These are phyloP conservation scores for Aphelidium insulamus DNA, from an alignment of 371 early-diverging fungal species.

Conservation along the genomic window DNA sequence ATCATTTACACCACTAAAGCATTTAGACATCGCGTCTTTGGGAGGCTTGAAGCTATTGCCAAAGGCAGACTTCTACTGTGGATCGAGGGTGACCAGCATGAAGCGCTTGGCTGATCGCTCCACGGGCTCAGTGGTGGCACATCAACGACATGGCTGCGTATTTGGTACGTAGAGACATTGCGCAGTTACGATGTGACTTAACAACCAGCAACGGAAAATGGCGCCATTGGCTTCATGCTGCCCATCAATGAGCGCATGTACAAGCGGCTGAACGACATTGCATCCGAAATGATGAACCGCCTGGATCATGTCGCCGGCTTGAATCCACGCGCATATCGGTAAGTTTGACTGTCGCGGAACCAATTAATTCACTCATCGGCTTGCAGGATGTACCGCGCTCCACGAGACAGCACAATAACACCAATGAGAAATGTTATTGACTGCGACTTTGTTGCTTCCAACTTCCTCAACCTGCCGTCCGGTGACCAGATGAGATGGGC, in stretches of 20 bases:
- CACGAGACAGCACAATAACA: no score
- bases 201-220: conserved; percentile 31
- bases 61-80: conserved; percentile 68
- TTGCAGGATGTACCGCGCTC: no score
- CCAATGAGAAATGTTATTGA: no score
- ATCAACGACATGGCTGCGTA: conserved; percentile 3
- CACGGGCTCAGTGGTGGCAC: conserved; percentile 3
- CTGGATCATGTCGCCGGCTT: conserved; percentile 66
- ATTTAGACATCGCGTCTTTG: conserved; percentile 55
- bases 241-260: conserved; percentile 75
- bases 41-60: conserved; percentile 74
- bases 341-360: no score
- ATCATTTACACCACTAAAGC: not conserved
- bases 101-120: conserved; percentile 9
- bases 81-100: conserved; percentile 39
- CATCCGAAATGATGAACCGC: conserved; percentile 50
- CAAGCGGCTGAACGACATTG: conserved; percentile 53
- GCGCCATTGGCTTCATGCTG: conserved; percentile 39
- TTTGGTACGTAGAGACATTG: not conserved
- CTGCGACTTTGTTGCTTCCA: no score
- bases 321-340: conserved; percentile 71
- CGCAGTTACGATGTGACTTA: not conserved
- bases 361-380: no score
- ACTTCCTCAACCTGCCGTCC: no score
- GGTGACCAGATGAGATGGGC: no score